Evolutionary conservation across 1,284 basidiomycete species (phyloP).

Genomic region (Filobasidium uniguttulatum): DNA sequence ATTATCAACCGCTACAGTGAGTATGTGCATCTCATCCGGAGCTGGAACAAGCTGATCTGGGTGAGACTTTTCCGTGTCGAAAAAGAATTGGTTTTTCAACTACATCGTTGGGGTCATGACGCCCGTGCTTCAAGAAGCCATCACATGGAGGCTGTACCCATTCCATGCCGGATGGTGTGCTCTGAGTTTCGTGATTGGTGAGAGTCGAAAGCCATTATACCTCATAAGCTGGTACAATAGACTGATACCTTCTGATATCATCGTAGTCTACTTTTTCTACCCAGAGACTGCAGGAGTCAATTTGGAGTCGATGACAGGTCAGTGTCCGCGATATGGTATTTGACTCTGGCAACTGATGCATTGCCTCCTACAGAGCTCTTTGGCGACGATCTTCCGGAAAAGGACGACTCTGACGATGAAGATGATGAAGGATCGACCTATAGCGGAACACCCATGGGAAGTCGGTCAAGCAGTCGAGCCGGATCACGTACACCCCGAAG

Average conservation of each 20-base stretch:
- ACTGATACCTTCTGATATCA: background rate
- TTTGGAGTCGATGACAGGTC: background rate
- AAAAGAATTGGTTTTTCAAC: slow-evolving; percentile 64
- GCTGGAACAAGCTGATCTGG: background rate
- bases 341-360: slow-evolving; percentile 41
- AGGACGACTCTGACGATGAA: slow-evolving; percentile 24
- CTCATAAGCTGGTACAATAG: background rate
- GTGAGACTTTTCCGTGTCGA: slow-evolving; percentile 1
- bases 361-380: slow-evolving; percentile 25
- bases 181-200: slow-evolving; percentile 62
- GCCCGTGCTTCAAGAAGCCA: slow-evolving; percentile 74
- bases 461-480: slow-evolving; percentile 1
- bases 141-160: slow-evolving; percentile 84
- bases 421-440: slow-evolving; percentile 18
- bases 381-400: slow-evolving; percentile 19
- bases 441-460: slow-evolving; percentile 6
- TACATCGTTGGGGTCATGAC: slow-evolving; percentile 69
- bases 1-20: slow-evolving; percentile 63
- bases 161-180: slow-evolving; percentile 93
- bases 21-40: slow-evolving; percentile 17
- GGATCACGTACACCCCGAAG: slow-evolving; percentile 1
- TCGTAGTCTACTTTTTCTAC: slow-evolving; percentile 27
- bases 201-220: slow-evolving; percentile 10
- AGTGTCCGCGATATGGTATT: background rate
- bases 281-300: slow-evolving; percentile 43